Evolutionary conservation across 257 asterid genomes (phyloP).

Genomic region (Salvia hispanica): DNA sequence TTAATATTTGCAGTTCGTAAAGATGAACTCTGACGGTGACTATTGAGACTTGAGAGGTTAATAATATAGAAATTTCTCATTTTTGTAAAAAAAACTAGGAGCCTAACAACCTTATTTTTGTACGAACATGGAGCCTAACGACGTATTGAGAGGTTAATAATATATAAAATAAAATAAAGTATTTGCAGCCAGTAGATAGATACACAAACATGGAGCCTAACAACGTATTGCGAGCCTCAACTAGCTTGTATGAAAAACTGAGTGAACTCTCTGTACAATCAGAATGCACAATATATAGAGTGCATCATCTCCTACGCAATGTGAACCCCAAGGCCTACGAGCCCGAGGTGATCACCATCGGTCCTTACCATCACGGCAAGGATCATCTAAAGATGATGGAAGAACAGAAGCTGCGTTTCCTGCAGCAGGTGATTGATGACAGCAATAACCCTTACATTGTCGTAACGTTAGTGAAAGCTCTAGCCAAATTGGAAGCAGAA

Average conservation of each 20-base stretch:
- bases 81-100: too few relatives aligned
- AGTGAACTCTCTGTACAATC: neutral
- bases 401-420: neutral
- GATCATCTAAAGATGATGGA: neutral
- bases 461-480: too few relatives aligned
- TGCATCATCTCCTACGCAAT: neutral
- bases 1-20: too few relatives aligned
- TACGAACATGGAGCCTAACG: too few relatives aligned
- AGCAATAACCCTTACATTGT: neutral
- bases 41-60: too few relatives aligned
- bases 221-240: neutral
- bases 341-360: neutral
- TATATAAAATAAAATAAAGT: too few relatives aligned
- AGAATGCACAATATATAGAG: neutral
- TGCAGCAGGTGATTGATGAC: constrained; percentile 15
- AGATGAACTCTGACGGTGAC: too few relatives aligned
- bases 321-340: neutral
- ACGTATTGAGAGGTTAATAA: too few relatives aligned
- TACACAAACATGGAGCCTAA: neutral
- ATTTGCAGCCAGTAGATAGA: too few relatives aligned
- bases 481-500: too few relatives aligned
- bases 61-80: too few relatives aligned
- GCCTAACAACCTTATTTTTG: too few relatives aligned
- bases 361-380: constrained; percentile 3
- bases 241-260: neutral